Conservation (phyloP, 139 green algal species). For the Trebouxia sp. region DNA sequence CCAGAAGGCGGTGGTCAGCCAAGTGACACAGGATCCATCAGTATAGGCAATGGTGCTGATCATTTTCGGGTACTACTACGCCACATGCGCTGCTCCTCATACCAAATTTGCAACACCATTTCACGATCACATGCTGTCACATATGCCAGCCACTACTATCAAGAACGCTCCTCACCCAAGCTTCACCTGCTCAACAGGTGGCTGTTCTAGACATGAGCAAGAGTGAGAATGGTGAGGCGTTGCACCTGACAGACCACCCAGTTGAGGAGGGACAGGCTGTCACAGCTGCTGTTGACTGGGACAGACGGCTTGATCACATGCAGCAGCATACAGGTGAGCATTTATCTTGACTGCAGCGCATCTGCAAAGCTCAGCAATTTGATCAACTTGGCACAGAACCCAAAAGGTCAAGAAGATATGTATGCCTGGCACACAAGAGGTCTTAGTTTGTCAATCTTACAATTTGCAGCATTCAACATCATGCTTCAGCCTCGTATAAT, state of each 20-base stretch:
- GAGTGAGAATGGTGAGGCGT: neutral
- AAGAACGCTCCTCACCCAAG: neutral
- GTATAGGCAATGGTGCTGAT: neutral
- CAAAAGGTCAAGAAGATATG: neutral
- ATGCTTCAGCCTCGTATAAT: neutral
- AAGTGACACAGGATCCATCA: constrained; percentile 12
- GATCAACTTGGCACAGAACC: neutral
- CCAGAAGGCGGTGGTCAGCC: constrained; percentile 26
- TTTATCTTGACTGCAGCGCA: neutral
- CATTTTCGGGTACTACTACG: neutral
- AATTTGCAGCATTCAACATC: neutral
- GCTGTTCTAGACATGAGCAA: constrained; percentile 21
- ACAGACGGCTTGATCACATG: constrained; percentile 31
- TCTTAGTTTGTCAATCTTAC: neutral
- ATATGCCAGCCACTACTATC: neutral
- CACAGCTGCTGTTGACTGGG: constrained; percentile 23
- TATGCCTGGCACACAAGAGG: neutral
- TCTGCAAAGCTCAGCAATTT: neutral
- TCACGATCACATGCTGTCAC: neutral
- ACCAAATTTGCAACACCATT: neutral
- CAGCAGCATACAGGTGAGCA: constrained; percentile 34
- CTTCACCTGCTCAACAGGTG: neutral
- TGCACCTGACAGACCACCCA: constrained; percentile 12
- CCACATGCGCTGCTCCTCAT: neutral
- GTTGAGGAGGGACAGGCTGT: neutral